Percentiles rank a stretch among this genome's conserved stretches.
Evolutionary conservation across 179 eudicot genomes (phyloP).

Genomic region (Gypsophila paniculata): DNA sequence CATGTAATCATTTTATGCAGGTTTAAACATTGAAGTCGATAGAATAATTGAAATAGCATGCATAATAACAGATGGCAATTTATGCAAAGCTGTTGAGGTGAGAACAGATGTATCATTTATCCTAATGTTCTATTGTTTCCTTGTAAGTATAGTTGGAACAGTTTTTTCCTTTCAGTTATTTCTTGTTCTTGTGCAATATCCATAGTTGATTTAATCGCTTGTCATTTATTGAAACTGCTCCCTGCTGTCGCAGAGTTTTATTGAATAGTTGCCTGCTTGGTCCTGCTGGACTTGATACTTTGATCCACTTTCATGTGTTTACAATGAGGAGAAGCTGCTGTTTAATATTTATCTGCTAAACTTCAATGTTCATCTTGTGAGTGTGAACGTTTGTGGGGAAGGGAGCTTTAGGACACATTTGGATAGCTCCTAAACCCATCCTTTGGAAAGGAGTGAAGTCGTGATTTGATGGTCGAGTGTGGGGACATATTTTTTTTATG

Average conservation of each 20-base stretch:
- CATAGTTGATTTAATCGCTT: background rate
- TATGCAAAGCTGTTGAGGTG: slow-evolving; percentile 78
- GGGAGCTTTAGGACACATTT: too few species aligned
- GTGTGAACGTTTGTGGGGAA: background rate
- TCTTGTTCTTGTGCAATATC: background rate
- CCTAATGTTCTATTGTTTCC: slow-evolving; percentile 2
- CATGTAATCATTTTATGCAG: slow-evolving; percentile 35
- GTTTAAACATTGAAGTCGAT: slow-evolving; percentile 72
- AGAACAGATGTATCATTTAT: background rate
- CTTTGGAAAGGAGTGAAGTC: background rate
- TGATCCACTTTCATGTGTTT: background rate
- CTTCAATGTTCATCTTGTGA: background rate
- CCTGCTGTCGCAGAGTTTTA: background rate
- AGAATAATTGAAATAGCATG: slow-evolving; percentile 91
- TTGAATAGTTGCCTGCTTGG: background rate
- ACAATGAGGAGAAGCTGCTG: background rate
- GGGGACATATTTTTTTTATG: background rate
- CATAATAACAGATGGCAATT: slow-evolving; percentile 73
- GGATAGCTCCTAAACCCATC: too few species aligned
- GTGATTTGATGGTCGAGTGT: background rate
- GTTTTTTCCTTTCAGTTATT: background rate
- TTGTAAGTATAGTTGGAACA: background rate
- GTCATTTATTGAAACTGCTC: background rate
- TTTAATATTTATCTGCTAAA: background rate
- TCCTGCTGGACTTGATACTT: background rate